Conservation (phyloP, 495 filamentous ascomycete genomes). For the Echria macrotheca region DNA sequence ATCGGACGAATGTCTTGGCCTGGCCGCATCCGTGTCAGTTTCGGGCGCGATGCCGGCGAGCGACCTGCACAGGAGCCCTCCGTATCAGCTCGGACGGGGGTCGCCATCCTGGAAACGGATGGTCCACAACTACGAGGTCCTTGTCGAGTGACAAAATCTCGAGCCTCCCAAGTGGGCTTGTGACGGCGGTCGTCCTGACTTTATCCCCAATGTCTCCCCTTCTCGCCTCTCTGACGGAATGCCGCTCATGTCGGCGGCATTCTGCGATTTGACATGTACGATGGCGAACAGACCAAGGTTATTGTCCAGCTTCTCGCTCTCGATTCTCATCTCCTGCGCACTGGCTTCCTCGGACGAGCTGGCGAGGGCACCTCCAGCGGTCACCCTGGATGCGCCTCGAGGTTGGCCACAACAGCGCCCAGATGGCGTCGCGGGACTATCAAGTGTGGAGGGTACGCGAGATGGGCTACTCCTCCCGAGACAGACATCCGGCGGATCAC, state of each 20-base stretch:
- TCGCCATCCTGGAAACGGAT: not conserved
- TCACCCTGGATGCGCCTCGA: not conserved
- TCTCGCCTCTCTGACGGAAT: slow-evolving; percentile 1
- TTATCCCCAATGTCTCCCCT: not conserved
- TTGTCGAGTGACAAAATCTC: slow-evolving; percentile 1
- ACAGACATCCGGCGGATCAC: too few species aligned
- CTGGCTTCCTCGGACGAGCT: not conserved
- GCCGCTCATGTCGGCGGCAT: not conserved
- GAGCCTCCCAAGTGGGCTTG: not conserved
- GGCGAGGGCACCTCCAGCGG: not conserved
- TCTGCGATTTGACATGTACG: not conserved
- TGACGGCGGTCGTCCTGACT: not conserved
- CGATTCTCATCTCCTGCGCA: not conserved
- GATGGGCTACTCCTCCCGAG: too few species aligned
- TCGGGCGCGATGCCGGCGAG: not conserved
- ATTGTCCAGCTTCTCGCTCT: not conserved
- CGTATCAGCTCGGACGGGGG: not conserved
- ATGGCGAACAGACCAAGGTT: slow-evolving; percentile 6
- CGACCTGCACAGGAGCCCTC: not conserved
- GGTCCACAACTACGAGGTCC: not conserved
- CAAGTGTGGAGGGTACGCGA: not conserved
- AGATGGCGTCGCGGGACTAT: not conserved
- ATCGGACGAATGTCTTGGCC: slow-evolving; percentile 2
- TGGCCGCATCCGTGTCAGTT: slow-evolving; percentile 7
- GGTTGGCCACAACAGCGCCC: not conserved